Evolutionary conservation across 371 early-diverging fungal species (phyloP).

Genomic region (Nematocida displodere): DNA sequence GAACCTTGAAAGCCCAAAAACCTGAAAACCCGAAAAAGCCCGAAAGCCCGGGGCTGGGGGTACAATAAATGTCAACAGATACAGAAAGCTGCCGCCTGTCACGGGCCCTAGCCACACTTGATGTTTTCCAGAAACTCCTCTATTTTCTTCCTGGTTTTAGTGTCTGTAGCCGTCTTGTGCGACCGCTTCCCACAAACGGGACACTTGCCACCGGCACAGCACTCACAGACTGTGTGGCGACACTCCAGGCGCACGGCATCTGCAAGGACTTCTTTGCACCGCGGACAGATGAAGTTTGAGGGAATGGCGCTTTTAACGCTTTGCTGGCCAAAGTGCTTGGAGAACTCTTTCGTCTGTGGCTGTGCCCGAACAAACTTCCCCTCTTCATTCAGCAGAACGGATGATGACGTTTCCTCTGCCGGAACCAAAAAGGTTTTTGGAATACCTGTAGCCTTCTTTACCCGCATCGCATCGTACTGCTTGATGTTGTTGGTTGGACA

Average conservation of each 20-base stretch:
- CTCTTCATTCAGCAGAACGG: slow-evolving; percentile 59
- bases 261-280: slow-evolving; percentile 57
- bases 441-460: slow-evolving; percentile 65
- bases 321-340: slow-evolving; percentile 48
- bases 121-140: slow-evolving; percentile 43
- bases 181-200: slow-evolving; percentile 50
- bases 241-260: slow-evolving; percentile 61
- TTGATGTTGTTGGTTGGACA: slow-evolving; percentile 66
- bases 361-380: slow-evolving; percentile 62
- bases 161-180: background rate
- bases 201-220: slow-evolving; percentile 58
- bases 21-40: too few species aligned
- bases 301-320: slow-evolving; percentile 31
- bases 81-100: too few species aligned
- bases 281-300: slow-evolving; percentile 54
- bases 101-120: too few species aligned
- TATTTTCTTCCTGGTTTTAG: slow-evolving; percentile 6
- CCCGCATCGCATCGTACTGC: slow-evolving; percentile 61
- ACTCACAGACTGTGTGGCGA: slow-evolving; percentile 60
- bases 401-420: slow-evolving; percentile 47
- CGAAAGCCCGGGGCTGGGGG: too few species aligned
- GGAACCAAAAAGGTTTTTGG: slow-evolving; percentile 64
- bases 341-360: slow-evolving; percentile 64
- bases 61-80: too few species aligned
- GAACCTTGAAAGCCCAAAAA: too few species aligned